phyloP scores from a whole-genome alignment of 345 rosid genomes.

The Brassica cretica region DNA sequence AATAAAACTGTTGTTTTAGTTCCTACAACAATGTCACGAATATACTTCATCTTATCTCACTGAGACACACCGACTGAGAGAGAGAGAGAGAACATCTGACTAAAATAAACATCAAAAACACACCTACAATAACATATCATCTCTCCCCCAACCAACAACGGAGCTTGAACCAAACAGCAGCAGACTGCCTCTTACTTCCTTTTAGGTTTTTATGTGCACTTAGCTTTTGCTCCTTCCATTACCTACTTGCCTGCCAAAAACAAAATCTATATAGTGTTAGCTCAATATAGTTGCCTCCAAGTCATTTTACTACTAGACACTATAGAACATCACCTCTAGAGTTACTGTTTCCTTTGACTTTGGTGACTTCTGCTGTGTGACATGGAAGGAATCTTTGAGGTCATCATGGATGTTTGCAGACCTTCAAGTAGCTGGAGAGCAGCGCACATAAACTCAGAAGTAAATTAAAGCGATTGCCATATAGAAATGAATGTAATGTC shows the following conservation, averaged over 20 bases:
- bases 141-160: constrained; percentile 29
- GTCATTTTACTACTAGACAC: background rate
- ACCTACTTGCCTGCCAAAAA: constrained; percentile 58
- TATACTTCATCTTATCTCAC: constrained; percentile 27
- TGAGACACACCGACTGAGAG: background rate
- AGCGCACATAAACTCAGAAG: constrained; percentile 17
- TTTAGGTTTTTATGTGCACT: constrained; percentile 37
- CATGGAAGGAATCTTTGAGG: constrained; percentile 72
- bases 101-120: constrained; percentile 19
- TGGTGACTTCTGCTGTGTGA: constrained; percentile 69
- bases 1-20: background rate
- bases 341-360: constrained; percentile 48
- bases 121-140: constrained; percentile 31
- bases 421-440: constrained; percentile 82
- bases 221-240: constrained; percentile 42
- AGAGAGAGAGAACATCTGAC: constrained; percentile 16
- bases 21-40: constrained; percentile 15
- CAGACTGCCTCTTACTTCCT: constrained; percentile 20
- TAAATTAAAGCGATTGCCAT: constrained; percentile 5
- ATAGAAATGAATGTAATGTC: background rate
- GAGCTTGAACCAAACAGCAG: constrained; percentile 23
- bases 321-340: constrained; percentile 42
- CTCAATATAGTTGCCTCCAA: background rate
- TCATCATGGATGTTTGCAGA: constrained; percentile 81
- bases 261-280: constrained; percentile 22